A percentile compares a stretch with the other conserved stretches of the same genome.
phyloP scores from a whole-genome alignment of 1,284 basidiomycete genomes.

The Naganishia cerealis region DNA sequence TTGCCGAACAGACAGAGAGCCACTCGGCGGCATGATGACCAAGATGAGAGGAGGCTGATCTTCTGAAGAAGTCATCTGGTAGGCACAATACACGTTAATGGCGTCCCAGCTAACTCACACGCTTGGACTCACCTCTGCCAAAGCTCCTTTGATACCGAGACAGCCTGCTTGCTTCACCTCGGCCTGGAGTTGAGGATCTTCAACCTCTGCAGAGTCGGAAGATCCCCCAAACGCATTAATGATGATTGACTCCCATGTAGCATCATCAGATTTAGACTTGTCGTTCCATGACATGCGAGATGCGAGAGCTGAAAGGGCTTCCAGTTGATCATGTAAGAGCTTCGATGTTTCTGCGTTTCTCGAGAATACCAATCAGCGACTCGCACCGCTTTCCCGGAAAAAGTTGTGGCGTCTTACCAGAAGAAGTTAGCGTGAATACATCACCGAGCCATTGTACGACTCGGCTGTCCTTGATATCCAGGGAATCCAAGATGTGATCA shows the following conservation, averaged over 20 bases:
- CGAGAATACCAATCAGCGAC: conserved; percentile 17
- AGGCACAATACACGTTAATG: neutral
- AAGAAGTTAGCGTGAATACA: conserved; percentile 38
- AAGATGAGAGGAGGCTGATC: conserved; percentile 49
- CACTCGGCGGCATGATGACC: conserved; percentile 43
- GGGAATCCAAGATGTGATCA: conserved; percentile 40
- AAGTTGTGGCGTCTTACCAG: neutral
- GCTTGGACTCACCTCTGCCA: conserved; percentile 42
- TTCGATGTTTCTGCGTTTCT: conserved; percentile 43
- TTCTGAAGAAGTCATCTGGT: conserved; percentile 46
- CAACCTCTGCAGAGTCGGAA: conserved; percentile 4
- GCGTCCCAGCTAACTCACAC: neutral
- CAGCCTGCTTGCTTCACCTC: conserved; percentile 47
- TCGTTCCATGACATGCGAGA: conserved; percentile 46
- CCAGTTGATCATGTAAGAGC: conserved; percentile 47
- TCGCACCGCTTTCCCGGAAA: conserved; percentile 2
- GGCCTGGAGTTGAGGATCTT: conserved; percentile 37
- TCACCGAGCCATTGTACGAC: conserved; percentile 48
- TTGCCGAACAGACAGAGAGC: neutral
- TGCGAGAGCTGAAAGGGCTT: conserved; percentile 47
- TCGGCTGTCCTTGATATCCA: conserved; percentile 42
- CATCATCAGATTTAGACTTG: conserved; percentile 33
- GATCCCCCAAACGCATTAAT: conserved; percentile 43
- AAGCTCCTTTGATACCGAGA: conserved; percentile 46
- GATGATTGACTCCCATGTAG: conserved; percentile 48